Base-by-base conservation (phyloP, 2,329 filamentous ascomycete species). In the Eutypa lata region DNA sequence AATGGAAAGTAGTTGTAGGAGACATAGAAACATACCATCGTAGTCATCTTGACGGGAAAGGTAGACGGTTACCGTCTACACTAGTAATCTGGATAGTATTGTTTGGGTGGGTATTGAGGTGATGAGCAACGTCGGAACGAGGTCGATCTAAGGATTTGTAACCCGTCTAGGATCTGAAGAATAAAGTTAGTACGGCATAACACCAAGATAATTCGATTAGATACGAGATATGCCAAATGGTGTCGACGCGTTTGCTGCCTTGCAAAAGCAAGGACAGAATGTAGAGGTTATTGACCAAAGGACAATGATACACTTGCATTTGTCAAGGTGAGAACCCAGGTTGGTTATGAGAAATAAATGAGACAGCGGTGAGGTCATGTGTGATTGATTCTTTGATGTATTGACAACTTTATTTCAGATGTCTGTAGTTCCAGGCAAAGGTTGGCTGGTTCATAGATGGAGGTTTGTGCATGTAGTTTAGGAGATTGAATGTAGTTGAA, bases 11-110 rank as follows among this genome's bases (percentile, higher is more conserved):
- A 33, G 40, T 26, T 46, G 24, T 31, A 54, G 3, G 5, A 31
- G 40, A 43, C 49, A 54, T 42, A 42, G 42, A n/a, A 11, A 65
- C 66, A 38, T 63, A 69, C 67, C 67, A 69, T 69, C n/a, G 67
- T 69, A 50, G 67, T 69, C 67, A 69, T 69, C 46, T 49, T 67
- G 61, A 55, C 52, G 55, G 51, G 53, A 5, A 14, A 38, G 35
- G 35, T 38, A 38, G 42, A 28, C n/a, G 42, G 2, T 19, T 22
- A 45, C 21, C 22, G 21, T 26, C 21, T 28, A 24, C 21, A 13
- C 7, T 21, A 21, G 42, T 45, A 45, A 51, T 48, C 43, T 49
- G 28, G 21, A 11, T 24, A n/a, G 10, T 8, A 13, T 19, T 24
- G 8, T 11, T 43, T 24, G 40, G 11, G 10, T 45, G 13, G 7